Conservation (phyloP, 345 rosid species). For the Salix koriyanagi region DNA sequence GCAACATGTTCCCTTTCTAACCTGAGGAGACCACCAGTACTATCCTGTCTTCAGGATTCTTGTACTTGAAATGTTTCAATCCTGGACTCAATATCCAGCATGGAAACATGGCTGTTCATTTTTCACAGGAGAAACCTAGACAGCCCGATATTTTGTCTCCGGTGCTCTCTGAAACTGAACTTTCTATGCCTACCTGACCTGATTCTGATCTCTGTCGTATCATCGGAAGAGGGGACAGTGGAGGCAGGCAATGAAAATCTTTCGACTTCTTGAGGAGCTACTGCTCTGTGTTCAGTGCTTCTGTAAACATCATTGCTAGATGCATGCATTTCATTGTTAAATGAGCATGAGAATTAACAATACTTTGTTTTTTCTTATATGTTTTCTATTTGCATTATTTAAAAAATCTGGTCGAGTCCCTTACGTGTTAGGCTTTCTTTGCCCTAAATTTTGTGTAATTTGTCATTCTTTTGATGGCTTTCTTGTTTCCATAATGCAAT, state of each 20-base stretch:
- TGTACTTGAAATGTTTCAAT: neutral
- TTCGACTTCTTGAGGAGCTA: slow-evolving; percentile 42
- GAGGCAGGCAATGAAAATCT: slow-evolving; percentile 64
- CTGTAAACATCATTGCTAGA: slow-evolving; percentile 67
- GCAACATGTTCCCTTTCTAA: neutral
- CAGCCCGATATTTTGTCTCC: slow-evolving; percentile 69
- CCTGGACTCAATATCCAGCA: no score
- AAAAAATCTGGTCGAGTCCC: no score
- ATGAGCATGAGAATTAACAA: neutral
- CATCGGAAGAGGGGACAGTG: slow-evolving; percentile 48
- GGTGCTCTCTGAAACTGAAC: slow-evolving; percentile 58
- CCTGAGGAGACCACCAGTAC: neutral
- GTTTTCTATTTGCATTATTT: no score
- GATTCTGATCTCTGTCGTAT: slow-evolving; percentile 42
- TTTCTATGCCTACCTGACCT: slow-evolving; percentile 44
- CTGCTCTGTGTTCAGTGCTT: slow-evolving; percentile 63
- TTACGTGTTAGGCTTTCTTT: no score
- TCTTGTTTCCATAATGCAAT: no score
- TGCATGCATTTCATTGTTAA: slow-evolving; percentile 32
- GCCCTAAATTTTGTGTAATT: no score
- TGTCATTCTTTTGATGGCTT: no score
- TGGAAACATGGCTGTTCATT: no score
- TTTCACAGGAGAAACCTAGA: slow-evolving; percentile 46
- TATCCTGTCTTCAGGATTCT: neutral
- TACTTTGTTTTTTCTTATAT: no score